Evolutionary conservation across 768 basidiomycete genomes (phyloP).

Genomic region (Russula ochroleuca): DNA sequence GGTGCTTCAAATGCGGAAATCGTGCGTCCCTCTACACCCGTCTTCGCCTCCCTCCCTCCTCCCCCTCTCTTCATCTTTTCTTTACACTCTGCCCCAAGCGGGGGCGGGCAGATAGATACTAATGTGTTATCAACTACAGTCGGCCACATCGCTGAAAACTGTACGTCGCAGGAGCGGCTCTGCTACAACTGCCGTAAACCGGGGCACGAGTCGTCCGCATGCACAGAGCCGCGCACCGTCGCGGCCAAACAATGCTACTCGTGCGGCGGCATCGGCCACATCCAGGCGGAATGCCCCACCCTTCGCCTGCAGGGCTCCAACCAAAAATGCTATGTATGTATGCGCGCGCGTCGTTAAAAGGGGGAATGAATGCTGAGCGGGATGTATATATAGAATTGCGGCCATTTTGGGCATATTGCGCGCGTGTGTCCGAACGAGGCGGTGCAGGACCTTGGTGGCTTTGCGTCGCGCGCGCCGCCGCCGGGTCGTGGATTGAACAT

Average conservation of each 20-base stretch:
- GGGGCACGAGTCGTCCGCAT: conserved; percentile 89
- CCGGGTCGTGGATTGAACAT: conserved; percentile 72
- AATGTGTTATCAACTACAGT: conserved; percentile 43
- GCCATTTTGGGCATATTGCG: conserved; percentile 82
- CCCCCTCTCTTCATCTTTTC: neutral
- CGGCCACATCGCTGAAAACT: conserved; percentile 91
- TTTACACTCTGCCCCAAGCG: too few species aligned
- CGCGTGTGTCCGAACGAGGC: conserved; percentile 60
- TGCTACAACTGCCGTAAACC: conserved; percentile 95
- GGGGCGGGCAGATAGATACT: conserved; percentile 6
- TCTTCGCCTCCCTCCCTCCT: neutral
- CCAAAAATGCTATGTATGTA: conserved; percentile 86
- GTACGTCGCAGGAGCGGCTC: conserved; percentile 80
- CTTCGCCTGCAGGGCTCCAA: conserved; percentile 62
- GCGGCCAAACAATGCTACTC: conserved; percentile 90
- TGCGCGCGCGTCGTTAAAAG: conserved; percentile 31
- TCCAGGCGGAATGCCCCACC: conserved; percentile 82
- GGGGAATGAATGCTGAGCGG: neutral
- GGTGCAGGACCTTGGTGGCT: conserved; percentile 36
- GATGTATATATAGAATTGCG: conserved; percentile 59
- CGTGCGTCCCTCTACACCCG: conserved; percentile 48
- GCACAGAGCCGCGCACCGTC: conserved; percentile 77
- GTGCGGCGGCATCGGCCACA: conserved; percentile 89
- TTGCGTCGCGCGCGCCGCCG: conserved; percentile 65
- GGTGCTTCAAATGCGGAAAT: conserved; percentile 93